Evolutionary conservation across 2,329 filamentous ascomycete genomes (phyloP).

Genomic region (Apiospora saccharicola): DNA sequence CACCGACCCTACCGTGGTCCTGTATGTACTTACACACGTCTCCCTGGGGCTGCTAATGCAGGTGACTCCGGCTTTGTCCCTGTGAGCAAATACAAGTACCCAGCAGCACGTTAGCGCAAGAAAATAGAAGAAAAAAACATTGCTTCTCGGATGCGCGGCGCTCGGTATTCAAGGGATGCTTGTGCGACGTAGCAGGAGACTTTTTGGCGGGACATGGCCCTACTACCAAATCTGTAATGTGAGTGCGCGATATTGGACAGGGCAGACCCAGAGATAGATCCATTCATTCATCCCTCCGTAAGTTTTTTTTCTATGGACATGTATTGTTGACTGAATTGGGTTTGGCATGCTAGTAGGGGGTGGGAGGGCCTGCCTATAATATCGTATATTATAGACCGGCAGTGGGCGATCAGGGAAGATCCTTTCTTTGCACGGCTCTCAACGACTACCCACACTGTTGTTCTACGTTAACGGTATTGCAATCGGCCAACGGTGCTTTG

Average conservation of each 20-base stretch:
- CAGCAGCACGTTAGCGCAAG: not conserved
- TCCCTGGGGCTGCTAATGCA: constrained; percentile 15
- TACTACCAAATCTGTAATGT: not conserved
- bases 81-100: not conserved
- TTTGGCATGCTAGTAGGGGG: constrained; percentile 3
- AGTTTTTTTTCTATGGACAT: not conserved
- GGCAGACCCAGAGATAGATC: constrained; percentile 10
- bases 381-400: not conserved
- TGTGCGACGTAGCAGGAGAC: not conserved
- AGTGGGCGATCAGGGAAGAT: constrained; percentile 8
- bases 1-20: constrained; percentile 1
- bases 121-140: not conserved
- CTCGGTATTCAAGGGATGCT: constrained; percentile 17
- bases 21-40: not conserved
- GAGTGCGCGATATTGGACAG: constrained; percentile 3
- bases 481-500: not conserved
- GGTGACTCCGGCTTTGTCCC: constrained; percentile 11
- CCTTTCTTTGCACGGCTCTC: constrained; percentile 11
- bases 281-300: constrained; percentile 1
- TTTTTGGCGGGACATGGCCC: not conserved
- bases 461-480: constrained; percentile 5
- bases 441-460: not conserved
- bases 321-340: constrained; percentile 6
- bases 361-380: not conserved
- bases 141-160: constrained; percentile 15